Conservation (phyloP, 176 grass and related monocot species). For the Echinochloa phyllopogon region DNA sequence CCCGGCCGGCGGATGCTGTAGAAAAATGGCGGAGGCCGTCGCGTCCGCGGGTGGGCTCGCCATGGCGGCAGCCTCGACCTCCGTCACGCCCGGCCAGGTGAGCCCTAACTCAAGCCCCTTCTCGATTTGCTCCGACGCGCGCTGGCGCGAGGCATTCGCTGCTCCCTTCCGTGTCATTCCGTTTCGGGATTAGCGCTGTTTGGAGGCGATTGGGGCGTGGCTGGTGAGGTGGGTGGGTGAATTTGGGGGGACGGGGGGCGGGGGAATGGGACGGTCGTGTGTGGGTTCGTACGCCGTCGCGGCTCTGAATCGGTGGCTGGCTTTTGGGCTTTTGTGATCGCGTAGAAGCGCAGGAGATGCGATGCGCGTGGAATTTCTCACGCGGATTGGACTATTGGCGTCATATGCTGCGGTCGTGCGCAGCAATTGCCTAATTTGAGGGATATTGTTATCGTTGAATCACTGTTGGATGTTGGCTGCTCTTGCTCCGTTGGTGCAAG, state of each 20-base stretch:
- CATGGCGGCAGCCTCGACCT: conserved; percentile 45
- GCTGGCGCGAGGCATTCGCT: conserved; percentile 31
- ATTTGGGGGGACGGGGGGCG: background rate
- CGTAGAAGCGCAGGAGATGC: background rate
- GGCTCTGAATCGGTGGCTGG: background rate
- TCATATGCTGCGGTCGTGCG: background rate
- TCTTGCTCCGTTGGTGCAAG: background rate
- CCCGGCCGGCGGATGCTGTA: conserved; percentile 53
- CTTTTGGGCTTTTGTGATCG: conserved; percentile 20
- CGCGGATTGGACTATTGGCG: background rate
- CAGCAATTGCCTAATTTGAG: background rate
- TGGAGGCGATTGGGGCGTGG: background rate
- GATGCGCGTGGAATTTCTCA: background rate
- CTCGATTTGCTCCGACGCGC: conserved; percentile 10
- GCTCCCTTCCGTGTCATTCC: background rate
- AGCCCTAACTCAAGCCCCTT: conserved; percentile 38
- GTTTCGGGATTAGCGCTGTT: background rate
- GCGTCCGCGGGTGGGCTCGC: conserved; percentile 42
- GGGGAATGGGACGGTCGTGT: background rate
- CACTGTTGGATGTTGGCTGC: conserved; percentile 25
- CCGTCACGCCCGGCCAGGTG: conserved; percentile 72
- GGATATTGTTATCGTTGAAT: conserved; percentile 11
- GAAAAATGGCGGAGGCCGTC: conserved; percentile 54
- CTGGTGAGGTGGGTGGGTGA: background rate
- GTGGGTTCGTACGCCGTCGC: background rate